A percentile compares a stretch with the other conserved stretches of the same genome.
Evolutionary conservation across 768 basidiomycete genomes (phyloP).

Genomic region (Leucosporidium yakuticum): DNA sequence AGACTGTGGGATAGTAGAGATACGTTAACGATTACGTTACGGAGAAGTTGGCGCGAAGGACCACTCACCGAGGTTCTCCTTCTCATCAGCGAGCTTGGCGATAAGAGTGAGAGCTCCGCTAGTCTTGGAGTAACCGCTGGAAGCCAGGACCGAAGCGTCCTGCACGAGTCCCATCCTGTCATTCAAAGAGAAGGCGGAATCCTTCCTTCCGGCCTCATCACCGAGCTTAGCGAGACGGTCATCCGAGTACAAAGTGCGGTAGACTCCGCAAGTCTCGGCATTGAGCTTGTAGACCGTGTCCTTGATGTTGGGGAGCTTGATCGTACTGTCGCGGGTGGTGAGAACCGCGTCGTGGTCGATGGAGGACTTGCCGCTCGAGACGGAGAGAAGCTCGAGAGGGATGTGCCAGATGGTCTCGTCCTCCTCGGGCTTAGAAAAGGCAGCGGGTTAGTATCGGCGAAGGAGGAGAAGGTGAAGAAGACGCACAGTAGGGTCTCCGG

Average conservation of each 20-base stretch:
- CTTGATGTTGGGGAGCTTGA: constrained; percentile 60
- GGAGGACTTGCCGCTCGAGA: constrained; percentile 54
- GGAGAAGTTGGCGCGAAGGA: too few relatives aligned
- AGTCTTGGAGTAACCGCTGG: constrained; percentile 69
- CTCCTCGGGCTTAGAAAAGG: constrained; percentile 55
- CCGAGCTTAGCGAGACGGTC: constrained; percentile 73
- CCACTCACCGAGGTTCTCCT: constrained; percentile 27
- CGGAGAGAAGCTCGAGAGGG: constrained; percentile 67
- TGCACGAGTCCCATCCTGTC: constrained; percentile 67
- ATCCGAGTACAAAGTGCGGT: constrained; percentile 75
- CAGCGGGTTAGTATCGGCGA: not conserved
- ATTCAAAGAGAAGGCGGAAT: constrained; percentile 53
- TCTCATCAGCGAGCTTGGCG: constrained; percentile 61
- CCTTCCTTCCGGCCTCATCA: constrained; percentile 62
- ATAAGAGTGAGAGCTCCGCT: constrained; percentile 72
- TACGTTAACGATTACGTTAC: constrained; percentile 63
- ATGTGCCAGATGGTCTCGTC: constrained; percentile 87
- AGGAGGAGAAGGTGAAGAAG: not conserved
- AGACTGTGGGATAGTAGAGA: not conserved
- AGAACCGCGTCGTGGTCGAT: constrained; percentile 64
- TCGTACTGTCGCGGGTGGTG: constrained; percentile 60
- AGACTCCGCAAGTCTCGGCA: constrained; percentile 76
- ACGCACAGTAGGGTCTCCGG: constrained; percentile 39
- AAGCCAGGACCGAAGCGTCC: constrained; percentile 71
- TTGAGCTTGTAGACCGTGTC: constrained; percentile 78